Conservation (phyloP, 164 flowering plant genomes). For the Chimonanthus salicifolius region DNA sequence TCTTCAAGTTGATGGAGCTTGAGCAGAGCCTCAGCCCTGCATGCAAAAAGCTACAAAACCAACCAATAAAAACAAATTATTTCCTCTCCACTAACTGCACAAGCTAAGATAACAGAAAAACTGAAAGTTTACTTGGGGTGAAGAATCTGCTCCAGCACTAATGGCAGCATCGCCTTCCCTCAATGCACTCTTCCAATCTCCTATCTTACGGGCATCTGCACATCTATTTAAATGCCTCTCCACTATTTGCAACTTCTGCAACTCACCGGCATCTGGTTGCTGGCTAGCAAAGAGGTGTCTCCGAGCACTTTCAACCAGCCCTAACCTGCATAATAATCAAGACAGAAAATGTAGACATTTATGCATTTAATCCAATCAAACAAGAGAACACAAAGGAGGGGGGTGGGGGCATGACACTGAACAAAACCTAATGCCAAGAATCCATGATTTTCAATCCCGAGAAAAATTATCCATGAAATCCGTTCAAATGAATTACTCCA, state of each 20-base stretch:
- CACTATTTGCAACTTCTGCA: conserved; percentile 50
- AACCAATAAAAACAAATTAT: conserved; percentile 12
- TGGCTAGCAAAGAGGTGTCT: conserved; percentile 49
- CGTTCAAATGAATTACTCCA: too few relatives aligned
- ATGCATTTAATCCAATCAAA: neutral
- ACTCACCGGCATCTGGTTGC: conserved; percentile 45
- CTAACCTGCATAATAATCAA: conserved; percentile 45
- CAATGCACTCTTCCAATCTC: conserved; percentile 74
- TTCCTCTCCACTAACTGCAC: too few relatives aligned
- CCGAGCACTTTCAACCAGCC: conserved; percentile 67
- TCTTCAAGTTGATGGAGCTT: conserved; percentile 74
- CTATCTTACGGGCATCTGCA: conserved; percentile 50
- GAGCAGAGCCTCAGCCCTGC: conserved; percentile 77
- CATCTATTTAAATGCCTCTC: conserved; percentile 66
- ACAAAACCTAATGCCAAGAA: neutral
- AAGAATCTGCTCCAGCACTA: conserved; percentile 68
- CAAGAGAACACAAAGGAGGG: neutral
- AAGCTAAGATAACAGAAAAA: neutral
- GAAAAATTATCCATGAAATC: neutral
- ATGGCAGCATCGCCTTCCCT: conserved; percentile 82
- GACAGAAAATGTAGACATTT: neutral
- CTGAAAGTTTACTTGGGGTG: conserved; percentile 57
- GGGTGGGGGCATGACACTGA: neutral
- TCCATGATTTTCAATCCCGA: neutral
- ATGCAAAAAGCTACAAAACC: conserved; percentile 60